Conservation (phyloP, 768 basidiomycete species). For the Zangia roseola region DNA sequence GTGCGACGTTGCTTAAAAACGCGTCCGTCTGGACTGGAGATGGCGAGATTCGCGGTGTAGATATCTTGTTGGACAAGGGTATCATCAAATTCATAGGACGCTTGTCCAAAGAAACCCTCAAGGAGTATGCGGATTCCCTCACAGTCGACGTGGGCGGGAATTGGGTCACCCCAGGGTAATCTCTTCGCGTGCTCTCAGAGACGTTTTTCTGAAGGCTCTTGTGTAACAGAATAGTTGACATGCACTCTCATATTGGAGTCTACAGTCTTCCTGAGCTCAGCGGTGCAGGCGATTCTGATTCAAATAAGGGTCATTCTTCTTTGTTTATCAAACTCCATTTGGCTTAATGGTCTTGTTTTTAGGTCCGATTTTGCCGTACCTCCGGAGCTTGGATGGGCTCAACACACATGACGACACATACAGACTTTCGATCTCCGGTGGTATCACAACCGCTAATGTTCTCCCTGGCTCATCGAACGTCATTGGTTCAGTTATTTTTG, state of each 20-base stretch:
- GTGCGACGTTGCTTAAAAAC: slow-evolving; percentile 64
- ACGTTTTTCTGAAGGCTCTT: slow-evolving; percentile 35
- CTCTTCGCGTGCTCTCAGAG: slow-evolving; percentile 17
- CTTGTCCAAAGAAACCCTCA: slow-evolving; percentile 28
- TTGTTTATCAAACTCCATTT: too few relatives aligned
- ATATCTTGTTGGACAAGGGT: slow-evolving; percentile 69
- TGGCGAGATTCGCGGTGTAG: slow-evolving; percentile 59
- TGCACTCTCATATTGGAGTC: slow-evolving; percentile 50
- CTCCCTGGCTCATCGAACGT: slow-evolving; percentile 44
- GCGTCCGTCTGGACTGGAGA: slow-evolving; percentile 88
- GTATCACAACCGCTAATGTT: slow-evolving; percentile 46
- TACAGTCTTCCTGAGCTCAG: slow-evolving; percentile 32
- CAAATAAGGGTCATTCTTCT: too few relatives aligned
- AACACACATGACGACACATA: slow-evolving; percentile 46
- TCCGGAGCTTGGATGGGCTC: slow-evolving; percentile 44
- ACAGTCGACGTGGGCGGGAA: slow-evolving; percentile 59
- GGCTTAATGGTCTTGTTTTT: slow-evolving; percentile 31
- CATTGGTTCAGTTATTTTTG: slow-evolving; percentile 17
- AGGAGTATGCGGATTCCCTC: slow-evolving; percentile 24
- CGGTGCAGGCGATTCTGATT: slow-evolving; percentile 14
- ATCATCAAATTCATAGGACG: slow-evolving; percentile 60
- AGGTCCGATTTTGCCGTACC: slow-evolving; percentile 67
- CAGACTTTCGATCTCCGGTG: slow-evolving; percentile 41
- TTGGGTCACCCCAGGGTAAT: slow-evolving; percentile 80
- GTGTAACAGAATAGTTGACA: slow-evolving; percentile 40